Conservation (phyloP, 1,284 basidiomycete species). For the Phellinidium pouzarii region DNA sequence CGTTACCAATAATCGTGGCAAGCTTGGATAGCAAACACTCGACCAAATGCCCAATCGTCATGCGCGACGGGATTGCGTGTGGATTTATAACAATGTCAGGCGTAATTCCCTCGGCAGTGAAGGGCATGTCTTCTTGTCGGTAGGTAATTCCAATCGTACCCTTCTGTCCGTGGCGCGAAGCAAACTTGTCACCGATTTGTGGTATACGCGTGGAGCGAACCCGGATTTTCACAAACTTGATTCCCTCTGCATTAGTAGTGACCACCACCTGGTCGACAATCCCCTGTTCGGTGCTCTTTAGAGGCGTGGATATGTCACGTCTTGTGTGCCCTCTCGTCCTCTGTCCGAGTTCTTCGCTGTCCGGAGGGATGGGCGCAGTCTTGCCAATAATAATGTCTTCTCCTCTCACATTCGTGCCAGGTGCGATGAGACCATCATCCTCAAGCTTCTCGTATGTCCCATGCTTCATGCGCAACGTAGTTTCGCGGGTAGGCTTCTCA, state of each 20-base stretch:
- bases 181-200: conserved; percentile 99
- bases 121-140: conserved; percentile 99
- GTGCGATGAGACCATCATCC: conserved; percentile 91
- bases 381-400: conserved; percentile 99
- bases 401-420: conserved; percentile 91
- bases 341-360: conserved; percentile 96
- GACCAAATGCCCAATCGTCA: conserved; percentile 99
- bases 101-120: conserved; percentile 92
- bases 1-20: conserved; percentile 91
- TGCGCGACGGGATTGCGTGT: conserved; percentile 98
- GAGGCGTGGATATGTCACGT: conserved; percentile 92
- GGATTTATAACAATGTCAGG: conserved; percentile 99
- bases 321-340: conserved; percentile 86
- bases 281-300: conserved; percentile 97
- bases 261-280: conserved; percentile 97
- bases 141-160: conserved; percentile 99
- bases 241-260: conserved; percentile 92
- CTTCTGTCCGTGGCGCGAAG: conserved; percentile 98
- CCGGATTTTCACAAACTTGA: conserved; percentile 98
- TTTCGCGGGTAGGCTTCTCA: conserved; percentile 92
- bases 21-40: conserved; percentile 97
- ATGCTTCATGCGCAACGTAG: conserved; percentile 94
- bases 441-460: conserved; percentile 99
- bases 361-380: conserved; percentile 93
- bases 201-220: conserved; percentile 94